These are phyloP conservation scores for Cymbidium sinense DNA, from an alignment of 106 monocot species.

Conservation along the genomic window DNA sequence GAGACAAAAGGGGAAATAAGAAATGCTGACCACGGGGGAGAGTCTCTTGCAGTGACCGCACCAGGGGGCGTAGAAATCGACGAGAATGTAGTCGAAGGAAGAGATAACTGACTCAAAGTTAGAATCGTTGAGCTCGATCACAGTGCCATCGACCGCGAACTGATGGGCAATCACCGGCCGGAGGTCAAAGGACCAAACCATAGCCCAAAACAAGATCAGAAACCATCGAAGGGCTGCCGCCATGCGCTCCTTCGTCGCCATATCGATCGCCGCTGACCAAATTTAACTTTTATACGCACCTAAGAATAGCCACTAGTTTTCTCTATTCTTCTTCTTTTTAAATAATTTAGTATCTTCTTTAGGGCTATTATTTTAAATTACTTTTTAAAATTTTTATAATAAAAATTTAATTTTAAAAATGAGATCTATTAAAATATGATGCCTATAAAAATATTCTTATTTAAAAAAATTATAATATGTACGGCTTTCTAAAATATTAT, in stretches of 20 bases:
- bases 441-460: no score
- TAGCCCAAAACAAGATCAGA: slow-evolving; percentile 15
- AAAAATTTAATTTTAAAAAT: no score
- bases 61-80: slow-evolving; percentile 94
- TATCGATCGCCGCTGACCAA: background rate
- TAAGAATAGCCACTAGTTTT: no score
- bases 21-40: slow-evolving; percentile 56
- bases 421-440: no score
- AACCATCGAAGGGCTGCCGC: background rate
- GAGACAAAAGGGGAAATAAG: background rate
- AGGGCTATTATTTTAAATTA: no score
- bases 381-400: no score
- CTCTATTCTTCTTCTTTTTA: no score
- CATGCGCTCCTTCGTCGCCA: slow-evolving; percentile 2
- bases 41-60: slow-evolving; percentile 94
- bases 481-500: no score
- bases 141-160: slow-evolving; percentile 42
- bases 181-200: slow-evolving; percentile 7
- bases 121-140: slow-evolving; percentile 69
- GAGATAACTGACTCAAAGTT: slow-evolving; percentile 65
- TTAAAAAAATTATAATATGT: no score
- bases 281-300: no score
- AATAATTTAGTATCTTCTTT: no score
- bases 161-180: slow-evolving; percentile 2
- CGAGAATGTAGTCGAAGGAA: slow-evolving; percentile 64